Evolutionary conservation across 1,284 basidiomycete genomes (phyloP), one percentile per base, ranked within the genome.

Genomic region (Ganoderma lingzhi): DNA sequence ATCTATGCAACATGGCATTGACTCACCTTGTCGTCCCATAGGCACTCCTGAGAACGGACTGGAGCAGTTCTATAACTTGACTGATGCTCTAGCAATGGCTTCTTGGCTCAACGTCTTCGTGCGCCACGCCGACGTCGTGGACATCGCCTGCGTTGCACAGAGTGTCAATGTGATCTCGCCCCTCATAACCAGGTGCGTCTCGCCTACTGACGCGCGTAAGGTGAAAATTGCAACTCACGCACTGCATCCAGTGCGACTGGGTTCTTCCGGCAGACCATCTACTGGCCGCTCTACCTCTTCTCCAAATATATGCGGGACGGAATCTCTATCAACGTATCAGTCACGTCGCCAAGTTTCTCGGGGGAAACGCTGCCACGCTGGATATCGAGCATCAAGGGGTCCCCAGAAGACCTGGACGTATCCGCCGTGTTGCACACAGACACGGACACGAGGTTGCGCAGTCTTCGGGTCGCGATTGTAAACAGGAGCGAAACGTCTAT

Each of bases 61-160:
- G 0, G 88, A 90, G 74, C 89, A 87, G 72, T 83, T 81, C 68
- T 91, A 91, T 77, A 87, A 88, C 72, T 82, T 88, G 42, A 87
- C 88, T 5, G 90, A 91, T 76, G 88, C 89, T 63, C 82, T 91
- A 1, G 89, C 87, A 72, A 81, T 81, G 75, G 85, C 86, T 5
- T 83, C 87, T 1, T 92, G 89, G 89, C 78, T 92, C 70, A 89
- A 90, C 76, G 83, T 90, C 15, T 87, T 91, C 69, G 84, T 91
- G 19, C 82, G 89, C 23, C 88, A 91, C 68, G 85, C 86, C 8
- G 85, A 88, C 73, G 81, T 88, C 35, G 85, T 90, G 58, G 86
- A 86, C 65, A 88, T 91, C 64, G 89, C 89, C 0, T 90, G 89
- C 74, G 85, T 90, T 60, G 89, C 90, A 0, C 90, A 92, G 82